Percentiles rank a stretch among this genome's conserved stretches.
phyloP scores from a whole-genome alignment of 108 stramenopile genomes.

The Seminavis robusta region DNA sequence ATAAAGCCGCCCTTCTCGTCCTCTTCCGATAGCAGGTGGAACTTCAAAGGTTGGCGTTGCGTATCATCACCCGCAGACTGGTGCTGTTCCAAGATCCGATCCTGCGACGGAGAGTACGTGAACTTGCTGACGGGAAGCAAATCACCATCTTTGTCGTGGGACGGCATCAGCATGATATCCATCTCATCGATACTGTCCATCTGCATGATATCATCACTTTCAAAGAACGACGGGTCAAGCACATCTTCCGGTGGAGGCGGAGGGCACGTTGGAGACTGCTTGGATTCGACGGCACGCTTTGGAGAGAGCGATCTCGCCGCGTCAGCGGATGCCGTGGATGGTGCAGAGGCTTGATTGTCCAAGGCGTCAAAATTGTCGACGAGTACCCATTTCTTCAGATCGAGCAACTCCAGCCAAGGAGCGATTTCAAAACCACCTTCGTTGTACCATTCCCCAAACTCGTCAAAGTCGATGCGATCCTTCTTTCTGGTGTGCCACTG shows the following conservation, averaged over 20 bases:
- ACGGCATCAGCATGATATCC: slow-evolving; percentile 57
- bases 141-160: slow-evolving; percentile 21
- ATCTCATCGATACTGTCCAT: slow-evolving; percentile 65
- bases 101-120: too few species aligned
- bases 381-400: slow-evolving; percentile 91
- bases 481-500: slow-evolving; percentile 63
- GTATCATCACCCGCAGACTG: too few species aligned
- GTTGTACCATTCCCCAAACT: slow-evolving; percentile 95
- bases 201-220: slow-evolving; percentile 43
- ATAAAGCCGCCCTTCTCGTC: slow-evolving; percentile 67
- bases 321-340: neutral
- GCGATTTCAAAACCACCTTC: slow-evolving; percentile 89
- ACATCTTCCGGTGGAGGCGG: slow-evolving; percentile 47
- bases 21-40: slow-evolving; percentile 62
- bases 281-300: neutral
- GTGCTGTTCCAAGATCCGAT: too few species aligned
- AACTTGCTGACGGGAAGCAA: slow-evolving; percentile 11
- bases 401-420: slow-evolving; percentile 95
- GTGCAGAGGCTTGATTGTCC: neutral
- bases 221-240: slow-evolving; percentile 42
- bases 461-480: slow-evolving; percentile 82
- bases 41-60: slow-evolving; percentile 41
- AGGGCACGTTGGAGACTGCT: slow-evolving; percentile 17
- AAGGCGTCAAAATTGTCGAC: slow-evolving; percentile 31
- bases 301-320: neutral